A percentile compares a stretch with the other conserved stretches of the same genome.
Evolutionary conservation across 73 alveolate genomes (phyloP).

Genomic region (Tetrahymena malaccensis): DNA sequence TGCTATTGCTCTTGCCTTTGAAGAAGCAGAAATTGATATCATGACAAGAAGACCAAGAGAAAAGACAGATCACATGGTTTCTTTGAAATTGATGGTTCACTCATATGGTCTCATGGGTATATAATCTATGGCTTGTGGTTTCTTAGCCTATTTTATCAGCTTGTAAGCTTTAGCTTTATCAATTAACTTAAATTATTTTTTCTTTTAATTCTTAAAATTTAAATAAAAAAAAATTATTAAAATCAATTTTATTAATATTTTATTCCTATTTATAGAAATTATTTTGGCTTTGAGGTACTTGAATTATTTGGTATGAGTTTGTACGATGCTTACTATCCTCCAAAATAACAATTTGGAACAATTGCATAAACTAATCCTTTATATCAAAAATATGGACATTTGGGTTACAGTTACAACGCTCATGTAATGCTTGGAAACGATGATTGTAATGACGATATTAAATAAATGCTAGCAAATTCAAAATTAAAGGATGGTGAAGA

Average conservation of each 20-base stretch:
- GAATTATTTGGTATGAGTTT: constrained; percentile 28
- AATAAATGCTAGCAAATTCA: background rate
- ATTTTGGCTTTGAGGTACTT: constrained; percentile 56
- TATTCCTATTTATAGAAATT: constrained; percentile 7
- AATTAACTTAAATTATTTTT: too few species aligned
- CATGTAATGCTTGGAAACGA: constrained; percentile 4
- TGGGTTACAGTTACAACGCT: constrained; percentile 33
- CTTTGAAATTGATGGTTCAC: constrained; percentile 35
- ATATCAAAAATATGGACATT: constrained; percentile 27
- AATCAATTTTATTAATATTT: background rate
- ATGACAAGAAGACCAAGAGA: constrained; percentile 81
- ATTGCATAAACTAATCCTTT: constrained; percentile 18
- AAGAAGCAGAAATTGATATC: constrained; percentile 79
- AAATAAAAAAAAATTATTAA: background rate
- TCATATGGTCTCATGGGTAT: constrained; percentile 50
- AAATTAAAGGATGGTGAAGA: background rate
- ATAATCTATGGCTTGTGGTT: constrained; percentile 38
- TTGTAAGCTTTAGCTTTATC: constrained; percentile 48
- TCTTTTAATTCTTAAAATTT: background rate
- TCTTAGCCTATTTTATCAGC: constrained; percentile 61
- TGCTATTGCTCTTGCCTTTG: constrained; percentile 82
- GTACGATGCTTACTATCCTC: background rate
- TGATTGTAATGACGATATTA: background rate
- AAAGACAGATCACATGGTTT: constrained; percentile 73
- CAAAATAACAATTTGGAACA: background rate